Base-by-base conservation (phyloP, 305 asterid species). In the Plantago lanceolata region DNA sequence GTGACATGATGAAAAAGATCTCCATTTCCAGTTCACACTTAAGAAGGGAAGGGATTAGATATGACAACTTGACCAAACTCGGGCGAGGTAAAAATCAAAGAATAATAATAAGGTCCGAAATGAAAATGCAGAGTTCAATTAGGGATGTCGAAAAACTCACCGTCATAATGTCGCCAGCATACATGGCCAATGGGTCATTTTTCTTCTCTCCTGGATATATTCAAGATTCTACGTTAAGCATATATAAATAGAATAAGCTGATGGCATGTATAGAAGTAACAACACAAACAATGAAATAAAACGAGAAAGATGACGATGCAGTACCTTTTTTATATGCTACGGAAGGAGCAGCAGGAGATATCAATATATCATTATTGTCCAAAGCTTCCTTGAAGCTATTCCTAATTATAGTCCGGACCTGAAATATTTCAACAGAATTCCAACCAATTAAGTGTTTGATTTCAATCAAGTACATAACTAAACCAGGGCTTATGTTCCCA, bases 81-180 rank as follows among this genome's bases (percentile, higher is more conserved):
- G 6, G 11, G n/a, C 16, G 4, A 20, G 24, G 8, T 19, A 51
- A 14, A 51, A n/a, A 9, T 8, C 29, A 18, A 51, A 19, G 20
- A 8, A 20, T 18, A 50, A 20, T 18, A 50, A 50, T 17, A 50
- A 50, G 21, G 21, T 28, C 24, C 13, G 33, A 53, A 17, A 20
- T 33, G 40, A 33, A 33, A 33, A 5, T 33, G 40, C 40, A 33
- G 29, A 53, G n/a, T 53, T 33, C 37, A 14, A 53, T 21, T 4
- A 47, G 28, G 43, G 17, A 48, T 31, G 19, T 48, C 64, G 57
- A 62, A 55, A 78, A 55, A 78, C 96, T 83, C 77, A 89, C 96
- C 19, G 97, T 93, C 98, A 89, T 93, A 48, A 87, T 87, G 70
- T 93, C 98, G 64, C 98, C 98, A 6, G 96, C 96, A 64, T 93